Evolutionary conservation across 176 grass and related monocot genomes (phyloP), one percentile per base, ranked within the genome.

Genomic region (Otatea glauca): DNA sequence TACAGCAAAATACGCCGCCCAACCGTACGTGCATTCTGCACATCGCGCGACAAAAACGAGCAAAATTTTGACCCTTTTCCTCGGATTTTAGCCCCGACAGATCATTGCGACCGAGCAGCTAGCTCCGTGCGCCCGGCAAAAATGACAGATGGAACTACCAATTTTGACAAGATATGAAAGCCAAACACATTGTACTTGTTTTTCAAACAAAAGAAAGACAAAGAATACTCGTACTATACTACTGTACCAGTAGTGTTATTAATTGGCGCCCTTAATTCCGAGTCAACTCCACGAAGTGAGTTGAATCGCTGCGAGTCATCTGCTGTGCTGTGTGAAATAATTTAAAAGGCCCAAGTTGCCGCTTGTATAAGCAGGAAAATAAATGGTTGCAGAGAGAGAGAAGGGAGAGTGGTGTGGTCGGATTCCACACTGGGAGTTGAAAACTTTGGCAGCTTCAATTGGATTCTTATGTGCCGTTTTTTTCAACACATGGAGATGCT

Each of bases 391-490:
- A 41, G 18, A 67, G 77, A 51, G 68, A 49, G 32, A 14, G 41
- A 29, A 29, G 6, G 48, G 68, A 24, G 60, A 25, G 39, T 65
- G 76, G 76, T 84, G 89, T 71, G 51, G 69, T 92, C 69, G 71
- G 70, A 84, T 80, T 89, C 87, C 84, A 92, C 84, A 61, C 50
- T 18, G 23, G 54, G 68, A 4, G 75, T 92, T 83, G 90, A 88
- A 85, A 86, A 68, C 70, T 42, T 78, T 72, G 84, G 80, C 79
- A 82, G 83, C 44, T 79, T 45, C 24, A 27, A 11, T 83, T 88
- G 89, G 86, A 88, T 84, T 91, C 68, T 70, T 81, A 17, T 76
- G 89, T 35, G 70, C 14, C 21, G 15, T 65, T 72, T 87, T 87
- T 89, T 84, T 84, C 76, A 69, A 80, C 51, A 75, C 75, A 80